Percentiles rank a stretch among this genome's conserved stretches.
Evolutionary conservation across 1,139 yeast genomes (phyloP).

Genomic region (Casaregolazyma lundiana): DNA sequence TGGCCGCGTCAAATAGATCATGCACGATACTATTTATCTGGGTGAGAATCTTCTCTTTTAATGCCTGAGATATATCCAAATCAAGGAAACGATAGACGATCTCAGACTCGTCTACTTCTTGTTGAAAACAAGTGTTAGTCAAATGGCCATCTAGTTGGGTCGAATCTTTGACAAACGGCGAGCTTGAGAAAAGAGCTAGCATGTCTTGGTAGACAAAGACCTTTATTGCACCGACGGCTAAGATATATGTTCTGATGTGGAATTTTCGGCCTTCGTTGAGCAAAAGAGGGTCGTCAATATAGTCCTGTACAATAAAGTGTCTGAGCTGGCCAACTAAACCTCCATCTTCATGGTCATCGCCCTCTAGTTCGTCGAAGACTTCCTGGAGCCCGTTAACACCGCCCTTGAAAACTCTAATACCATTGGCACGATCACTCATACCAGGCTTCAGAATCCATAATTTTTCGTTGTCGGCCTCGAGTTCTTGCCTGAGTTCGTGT

Average conservation of each 20-base stretch:
- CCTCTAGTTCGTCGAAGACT: constrained; percentile 79
- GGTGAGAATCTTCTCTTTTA: constrained; percentile 42
- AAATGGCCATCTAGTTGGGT: constrained; percentile 63
- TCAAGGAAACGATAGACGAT: constrained; percentile 61
- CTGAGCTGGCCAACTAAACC: constrained; percentile 81
- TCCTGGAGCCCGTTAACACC: constrained; percentile 67
- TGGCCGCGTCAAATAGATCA: constrained; percentile 81
- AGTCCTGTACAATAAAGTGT: constrained; percentile 85
- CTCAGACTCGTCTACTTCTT: constrained; percentile 39
- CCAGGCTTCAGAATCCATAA: constrained; percentile 92
- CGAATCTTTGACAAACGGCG: constrained; percentile 24
- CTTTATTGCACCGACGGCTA: constrained; percentile 64
- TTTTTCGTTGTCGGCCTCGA: constrained; percentile 51
- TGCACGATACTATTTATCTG: constrained; percentile 58
- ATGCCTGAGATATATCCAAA: constrained; percentile 39
- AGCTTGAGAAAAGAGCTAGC: constrained; percentile 71
- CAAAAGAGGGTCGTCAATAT: constrained; percentile 62
- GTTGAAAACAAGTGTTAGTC: constrained; percentile 90
- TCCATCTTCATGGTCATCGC: constrained; percentile 51
- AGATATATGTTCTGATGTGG: constrained; percentile 83
- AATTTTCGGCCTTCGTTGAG: constrained; percentile 63
- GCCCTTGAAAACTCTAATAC: constrained; percentile 75
- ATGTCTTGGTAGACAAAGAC: constrained; percentile 78
- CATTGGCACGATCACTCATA: constrained; percentile 97
- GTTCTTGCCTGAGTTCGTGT: constrained; percentile 77